Conservation (phyloP, 768 basidiomycete genomes). For the Cubamyces lactineus region DNA sequence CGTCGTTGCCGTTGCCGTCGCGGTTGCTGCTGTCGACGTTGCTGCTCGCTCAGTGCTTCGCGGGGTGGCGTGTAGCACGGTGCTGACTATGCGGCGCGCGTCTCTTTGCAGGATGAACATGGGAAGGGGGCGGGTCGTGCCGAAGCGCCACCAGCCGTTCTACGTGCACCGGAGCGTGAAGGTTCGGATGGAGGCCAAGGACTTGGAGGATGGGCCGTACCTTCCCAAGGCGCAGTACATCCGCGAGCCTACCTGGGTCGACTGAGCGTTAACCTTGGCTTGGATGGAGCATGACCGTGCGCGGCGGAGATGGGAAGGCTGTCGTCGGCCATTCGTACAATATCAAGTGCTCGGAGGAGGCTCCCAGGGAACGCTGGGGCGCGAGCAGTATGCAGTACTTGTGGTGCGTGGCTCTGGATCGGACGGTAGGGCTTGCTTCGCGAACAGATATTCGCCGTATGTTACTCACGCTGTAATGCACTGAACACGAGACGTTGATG, state of each 20-base stretch:
- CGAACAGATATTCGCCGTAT: too few relatives aligned
- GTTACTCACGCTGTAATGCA: too few relatives aligned
- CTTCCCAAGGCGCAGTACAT: constrained; percentile 32
- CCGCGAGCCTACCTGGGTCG: constrained; percentile 19
- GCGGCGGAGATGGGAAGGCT: too few relatives aligned
- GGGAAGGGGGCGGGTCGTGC: constrained; percentile 21
- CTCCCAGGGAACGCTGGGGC: too few relatives aligned
- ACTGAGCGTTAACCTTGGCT: constrained; percentile 7
- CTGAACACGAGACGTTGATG: too few relatives aligned
- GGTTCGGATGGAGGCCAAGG: constrained; percentile 29
- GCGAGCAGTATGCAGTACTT: too few relatives aligned
- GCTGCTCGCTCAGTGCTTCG: neutral
- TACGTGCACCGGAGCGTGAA: constrained; percentile 35
- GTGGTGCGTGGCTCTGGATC: neutral
- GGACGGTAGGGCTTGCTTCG: too few relatives aligned
- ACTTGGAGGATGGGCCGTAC: constrained; percentile 35
- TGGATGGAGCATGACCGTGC: too few relatives aligned
- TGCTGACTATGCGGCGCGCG: too few relatives aligned
- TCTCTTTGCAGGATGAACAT: constrained; percentile 26
- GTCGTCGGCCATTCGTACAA: too few relatives aligned
- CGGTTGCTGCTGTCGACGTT: constrained; percentile 11
- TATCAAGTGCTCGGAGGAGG: too few relatives aligned
- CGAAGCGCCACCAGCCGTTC: constrained; percentile 16
- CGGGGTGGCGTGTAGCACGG: too few relatives aligned
- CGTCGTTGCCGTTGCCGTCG: constrained; percentile 10